Base-by-base conservation (phyloP, 225 moss, liverwort and hornwort species). In the Asterella californica region DNA sequence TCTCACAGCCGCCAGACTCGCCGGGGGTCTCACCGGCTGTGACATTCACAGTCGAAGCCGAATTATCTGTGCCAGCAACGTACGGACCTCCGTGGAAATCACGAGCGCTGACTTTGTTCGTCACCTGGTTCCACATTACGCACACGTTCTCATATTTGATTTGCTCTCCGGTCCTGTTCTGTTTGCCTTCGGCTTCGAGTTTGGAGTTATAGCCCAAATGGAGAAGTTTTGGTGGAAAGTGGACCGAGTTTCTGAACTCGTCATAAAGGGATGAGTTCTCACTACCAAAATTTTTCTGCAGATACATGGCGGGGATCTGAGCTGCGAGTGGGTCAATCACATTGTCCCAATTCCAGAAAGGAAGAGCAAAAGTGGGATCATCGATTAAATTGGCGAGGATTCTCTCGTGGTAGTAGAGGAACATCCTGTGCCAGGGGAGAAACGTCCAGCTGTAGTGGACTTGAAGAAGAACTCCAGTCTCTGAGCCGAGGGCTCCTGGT, bases 191-290 rank as follows among this genome's bases (percentile, higher is more conserved):
- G 2, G 85, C 79, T 27, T 64, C 79, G 9, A 46, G 45, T 15
- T 78, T 79, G 4, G 64, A 33, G 29, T 69, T 60, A 86, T 84
- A 32, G 54, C 47, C 76, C 11, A 88, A 82, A 49, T 90, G 85
- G 49, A 79, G 72, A n/a, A 84, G 38, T 17, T 72, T 82, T 1
- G 88, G 88, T 0, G 86, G 86, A 12, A 4, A 10, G 21, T 84
- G 86, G 6, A 15, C 25, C 0, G 77, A 76, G 17, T 84, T 81
- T 5, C 88, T 85, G 42, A 83, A 68, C 27, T 33, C 77, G 38
- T 87, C 86, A 12, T 76, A 34, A 4, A 90, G 3, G 42, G 42
- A 3, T 7, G 42, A 42, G 42, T 42, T 42, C 7, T 42, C 42
- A 78, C 30, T 75, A 84, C 78, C 80, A n/a, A n/a, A n/a, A n/a